Percentiles rank a stretch among this genome's conserved stretches.
Conservation (phyloP, 2,329 filamentous ascomycete species). For the Monosporascus sp. region DNA sequence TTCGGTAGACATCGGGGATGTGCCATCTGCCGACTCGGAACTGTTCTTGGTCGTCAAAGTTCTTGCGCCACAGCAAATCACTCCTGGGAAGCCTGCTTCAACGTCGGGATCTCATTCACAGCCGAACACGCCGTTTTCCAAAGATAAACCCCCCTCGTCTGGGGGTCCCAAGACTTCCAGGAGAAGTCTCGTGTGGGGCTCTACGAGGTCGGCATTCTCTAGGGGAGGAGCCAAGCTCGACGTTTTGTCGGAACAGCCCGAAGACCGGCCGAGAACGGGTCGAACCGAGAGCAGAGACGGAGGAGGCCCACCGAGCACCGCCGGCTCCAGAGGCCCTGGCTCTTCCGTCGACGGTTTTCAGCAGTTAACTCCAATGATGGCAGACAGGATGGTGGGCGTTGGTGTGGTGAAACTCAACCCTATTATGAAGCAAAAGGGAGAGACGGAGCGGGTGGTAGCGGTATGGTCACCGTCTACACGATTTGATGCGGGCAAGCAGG, state of each 20-base stretch:
- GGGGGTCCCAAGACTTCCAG: constrained; percentile 49
- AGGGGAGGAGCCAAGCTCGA: constrained; percentile 50
- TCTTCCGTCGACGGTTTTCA: constrained; percentile 29
- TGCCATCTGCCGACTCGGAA: constrained; percentile 59
- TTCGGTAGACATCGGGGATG: constrained; percentile 64
- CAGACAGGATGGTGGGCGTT: constrained; percentile 68
- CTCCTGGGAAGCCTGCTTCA: constrained; percentile 42
- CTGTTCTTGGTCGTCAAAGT: constrained; percentile 83
- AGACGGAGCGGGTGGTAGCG: constrained; percentile 69
- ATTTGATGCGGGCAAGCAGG: constrained; percentile 50
- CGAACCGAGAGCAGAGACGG: constrained; percentile 40
- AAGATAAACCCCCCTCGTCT: constrained; percentile 47
- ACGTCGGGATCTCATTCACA: constrained; percentile 44
- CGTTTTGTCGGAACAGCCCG: constrained; percentile 48
- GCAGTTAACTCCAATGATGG: constrained; percentile 36
- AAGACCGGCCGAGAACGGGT: constrained; percentile 31
- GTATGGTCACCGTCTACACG: constrained; percentile 66
- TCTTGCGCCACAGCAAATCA: constrained; percentile 51
- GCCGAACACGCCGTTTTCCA: constrained; percentile 30
- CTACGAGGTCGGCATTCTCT: constrained; percentile 49
- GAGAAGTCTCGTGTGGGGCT: constrained; percentile 66
- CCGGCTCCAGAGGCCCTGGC: constrained; percentile 42
- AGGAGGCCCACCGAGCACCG: constrained; percentile 46
- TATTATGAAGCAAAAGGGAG: constrained; percentile 65
- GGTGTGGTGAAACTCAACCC: constrained; percentile 73